A percentile compares a stretch with the other conserved stretches of the same genome.
phyloP scores from a whole-genome alignment of 2,329 filamentous ascomycete species.

The Elsinoe batatas region DNA sequence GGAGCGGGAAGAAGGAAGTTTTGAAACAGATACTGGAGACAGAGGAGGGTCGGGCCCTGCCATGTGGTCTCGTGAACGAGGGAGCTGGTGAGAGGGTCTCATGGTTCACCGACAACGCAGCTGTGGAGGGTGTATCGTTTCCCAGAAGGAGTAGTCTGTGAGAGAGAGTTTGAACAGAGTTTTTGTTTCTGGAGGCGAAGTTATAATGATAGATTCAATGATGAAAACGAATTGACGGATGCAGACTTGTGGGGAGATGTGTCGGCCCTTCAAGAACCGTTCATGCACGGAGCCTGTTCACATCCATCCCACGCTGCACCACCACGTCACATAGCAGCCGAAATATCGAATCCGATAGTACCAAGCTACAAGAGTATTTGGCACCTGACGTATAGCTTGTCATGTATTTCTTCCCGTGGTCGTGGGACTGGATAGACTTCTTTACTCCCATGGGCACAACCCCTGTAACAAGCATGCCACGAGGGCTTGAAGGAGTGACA shows the following conservation, averaged over 20 bases:
- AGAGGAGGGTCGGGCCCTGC: conserved; percentile 61
- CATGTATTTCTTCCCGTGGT: too few species aligned
- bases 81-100: conserved; percentile 74
- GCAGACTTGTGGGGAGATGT: not conserved
- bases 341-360: too few species aligned
- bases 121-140: conserved; percentile 76
- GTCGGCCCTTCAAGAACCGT: too few species aligned
- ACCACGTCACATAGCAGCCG: too few species aligned
- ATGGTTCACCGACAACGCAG: conserved; percentile 88
- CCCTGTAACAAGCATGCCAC: too few species aligned
- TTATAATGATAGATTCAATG: not conserved
- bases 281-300: not conserved
- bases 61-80: conserved; percentile 81
- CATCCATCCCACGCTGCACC: not conserved
- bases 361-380: too few species aligned
- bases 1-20: conserved; percentile 79
- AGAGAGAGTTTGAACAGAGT: not conserved
- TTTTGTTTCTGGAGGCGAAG: too few species aligned
- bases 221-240: not conserved
- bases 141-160: conserved; percentile 60
- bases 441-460: too few species aligned
- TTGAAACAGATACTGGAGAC: conserved; percentile 85
- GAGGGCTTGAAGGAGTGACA: too few species aligned
- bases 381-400: too few species aligned
- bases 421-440: too few species aligned